These are phyloP conservation scores for Akanthomyces muscarius DNA, from an alignment of 2,329 filamentous ascomycete genomes.

Conservation along the genomic window DNA sequence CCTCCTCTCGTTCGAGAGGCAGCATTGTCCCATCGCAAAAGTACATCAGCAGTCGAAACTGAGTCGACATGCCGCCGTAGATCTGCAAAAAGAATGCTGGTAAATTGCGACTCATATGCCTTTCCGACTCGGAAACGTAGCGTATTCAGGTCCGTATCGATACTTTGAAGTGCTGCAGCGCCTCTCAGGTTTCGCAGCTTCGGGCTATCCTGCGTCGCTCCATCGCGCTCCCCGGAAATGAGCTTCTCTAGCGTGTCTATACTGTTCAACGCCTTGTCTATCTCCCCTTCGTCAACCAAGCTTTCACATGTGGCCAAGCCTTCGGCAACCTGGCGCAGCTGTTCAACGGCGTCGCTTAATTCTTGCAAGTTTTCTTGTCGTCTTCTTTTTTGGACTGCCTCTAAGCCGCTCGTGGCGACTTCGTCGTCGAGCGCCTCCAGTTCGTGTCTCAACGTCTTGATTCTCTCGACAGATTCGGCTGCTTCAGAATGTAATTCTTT, in stretches of 20 bases:
- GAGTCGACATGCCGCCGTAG: slow-evolving; percentile 73
- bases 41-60: slow-evolving; percentile 66
- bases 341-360: slow-evolving; percentile 75
- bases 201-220: slow-evolving; percentile 25
- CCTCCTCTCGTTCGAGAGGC: slow-evolving; percentile 71
- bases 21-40: slow-evolving; percentile 79
- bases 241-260: slow-evolving; percentile 77
- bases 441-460: slow-evolving; percentile 75
- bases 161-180: slow-evolving; percentile 74
- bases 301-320: slow-evolving; percentile 73
- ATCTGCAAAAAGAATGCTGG: slow-evolving; percentile 73
- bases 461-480: slow-evolving; percentile 82
- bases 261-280: slow-evolving; percentile 73
- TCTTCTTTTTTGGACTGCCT: slow-evolving; percentile 78
- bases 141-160: slow-evolving; percentile 70
- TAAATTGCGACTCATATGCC: slow-evolving; percentile 77
- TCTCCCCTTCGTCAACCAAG: slow-evolving; percentile 75
- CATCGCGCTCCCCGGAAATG: slow-evolving; percentile 66
- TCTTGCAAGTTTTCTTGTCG: slow-evolving; percentile 80
- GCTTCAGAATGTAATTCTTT: slow-evolving; percentile 90
- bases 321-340: slow-evolving; percentile 74
- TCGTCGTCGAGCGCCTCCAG: slow-evolving; percentile 78
- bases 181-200: slow-evolving; percentile 66
- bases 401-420: slow-evolving; percentile 78
- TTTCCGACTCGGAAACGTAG: slow-evolving; percentile 80